Evolutionary conservation across 1,284 basidiomycete species (phyloP).

Genomic region (Microbotryomycetes sp.): DNA sequence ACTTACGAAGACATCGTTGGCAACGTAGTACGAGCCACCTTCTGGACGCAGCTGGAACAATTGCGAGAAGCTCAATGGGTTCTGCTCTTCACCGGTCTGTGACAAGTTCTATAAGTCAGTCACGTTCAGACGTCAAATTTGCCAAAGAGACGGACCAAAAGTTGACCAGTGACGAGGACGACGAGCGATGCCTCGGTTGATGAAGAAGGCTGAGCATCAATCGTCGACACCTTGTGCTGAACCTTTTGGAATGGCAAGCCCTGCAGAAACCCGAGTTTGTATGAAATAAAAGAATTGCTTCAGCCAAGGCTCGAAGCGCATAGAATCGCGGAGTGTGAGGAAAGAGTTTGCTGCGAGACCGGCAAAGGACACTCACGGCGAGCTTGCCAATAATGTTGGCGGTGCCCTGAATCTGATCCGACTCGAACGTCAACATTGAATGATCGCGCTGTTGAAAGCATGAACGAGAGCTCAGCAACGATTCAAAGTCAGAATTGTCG

Average conservation of each 20-base stretch:
- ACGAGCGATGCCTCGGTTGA: conserved; percentile 59
- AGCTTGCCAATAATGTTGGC: conserved; percentile 71
- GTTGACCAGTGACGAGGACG: conserved; percentile 80
- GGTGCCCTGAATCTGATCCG: conserved; percentile 56
- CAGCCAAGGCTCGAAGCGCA: neutral
- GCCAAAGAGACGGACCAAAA: conserved; percentile 53
- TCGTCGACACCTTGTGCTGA: conserved; percentile 71
- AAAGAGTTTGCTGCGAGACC: neutral
- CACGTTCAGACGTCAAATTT: neutral
- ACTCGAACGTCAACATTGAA: conserved; percentile 91
- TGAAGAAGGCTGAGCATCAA: conserved; percentile 83
- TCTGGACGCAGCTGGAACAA: conserved; percentile 86
- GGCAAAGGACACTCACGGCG: conserved; percentile 49
- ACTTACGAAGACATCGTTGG: conserved; percentile 47
- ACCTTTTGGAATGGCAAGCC: conserved; percentile 74
- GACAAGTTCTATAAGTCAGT: neutral
- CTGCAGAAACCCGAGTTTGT: conserved; percentile 46
- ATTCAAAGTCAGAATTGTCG: neutral
- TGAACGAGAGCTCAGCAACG: neutral
- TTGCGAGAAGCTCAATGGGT: conserved; percentile 82
- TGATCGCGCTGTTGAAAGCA: conserved; percentile 54
- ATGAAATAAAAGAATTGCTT: too few relatives aligned
- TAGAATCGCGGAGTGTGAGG: neutral
- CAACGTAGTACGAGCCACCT: conserved; percentile 68
- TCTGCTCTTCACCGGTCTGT: conserved; percentile 69